phyloP scores from a whole-genome alignment of 2,329 filamentous ascomycete genomes.

The Fusarium cyanostomum region DNA sequence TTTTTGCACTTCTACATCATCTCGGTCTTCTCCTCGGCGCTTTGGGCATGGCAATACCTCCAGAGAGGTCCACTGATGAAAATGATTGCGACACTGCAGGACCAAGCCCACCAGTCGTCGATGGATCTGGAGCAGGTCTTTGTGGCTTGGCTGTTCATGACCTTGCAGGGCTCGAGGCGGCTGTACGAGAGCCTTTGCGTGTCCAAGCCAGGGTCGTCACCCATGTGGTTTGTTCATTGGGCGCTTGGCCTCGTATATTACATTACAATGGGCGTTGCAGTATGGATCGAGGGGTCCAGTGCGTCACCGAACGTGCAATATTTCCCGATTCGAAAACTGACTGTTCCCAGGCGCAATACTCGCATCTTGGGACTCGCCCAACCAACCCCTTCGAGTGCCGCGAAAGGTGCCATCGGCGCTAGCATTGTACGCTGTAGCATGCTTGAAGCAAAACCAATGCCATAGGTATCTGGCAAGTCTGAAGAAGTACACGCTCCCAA shows the following conservation, averaged over 20 bases:
- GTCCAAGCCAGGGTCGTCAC: constrained; percentile 69
- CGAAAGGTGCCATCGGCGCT: constrained; percentile 56
- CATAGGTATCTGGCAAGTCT: constrained; percentile 75
- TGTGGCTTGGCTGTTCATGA: constrained; percentile 76
- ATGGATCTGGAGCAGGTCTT: constrained; percentile 71
- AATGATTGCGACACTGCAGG: constrained; percentile 54
- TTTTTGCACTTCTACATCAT: constrained; percentile 88
- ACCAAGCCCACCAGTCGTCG: constrained; percentile 26
- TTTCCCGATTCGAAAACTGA: constrained; percentile 10
- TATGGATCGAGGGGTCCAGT: constrained; percentile 88
- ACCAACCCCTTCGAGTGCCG: constrained; percentile 31
- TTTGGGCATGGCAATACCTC: constrained; percentile 76
- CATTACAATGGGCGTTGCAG: constrained; percentile 72
- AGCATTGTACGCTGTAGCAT: constrained; percentile 74
- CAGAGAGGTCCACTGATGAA: constrained; percentile 63
- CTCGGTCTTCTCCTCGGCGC: constrained; percentile 73
- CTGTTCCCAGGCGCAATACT: constrained; percentile 46
- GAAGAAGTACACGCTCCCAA: constrained; percentile 84
- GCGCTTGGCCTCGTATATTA: constrained; percentile 83
- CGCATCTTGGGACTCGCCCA: constrained; percentile 44
- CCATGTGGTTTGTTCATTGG: constrained; percentile 90
- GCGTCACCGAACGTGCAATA: constrained; percentile 33
- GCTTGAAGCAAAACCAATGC: constrained; percentile 77
- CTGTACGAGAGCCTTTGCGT: constrained; percentile 78
- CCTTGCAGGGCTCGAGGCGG: constrained; percentile 77